phyloP scores from a whole-genome alignment of 116 monocot genomes.

The Iris pallida region DNA sequence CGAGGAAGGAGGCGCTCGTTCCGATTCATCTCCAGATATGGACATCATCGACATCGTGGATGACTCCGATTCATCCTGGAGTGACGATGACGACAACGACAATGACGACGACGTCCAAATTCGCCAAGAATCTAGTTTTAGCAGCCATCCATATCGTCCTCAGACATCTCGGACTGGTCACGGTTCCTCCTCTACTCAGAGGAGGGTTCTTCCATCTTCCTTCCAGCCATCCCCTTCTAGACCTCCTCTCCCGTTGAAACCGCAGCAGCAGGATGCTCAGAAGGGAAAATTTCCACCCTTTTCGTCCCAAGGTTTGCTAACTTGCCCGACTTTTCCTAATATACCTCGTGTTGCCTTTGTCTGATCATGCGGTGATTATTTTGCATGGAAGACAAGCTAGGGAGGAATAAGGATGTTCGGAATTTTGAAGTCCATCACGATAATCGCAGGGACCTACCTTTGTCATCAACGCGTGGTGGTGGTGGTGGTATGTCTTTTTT shows the following conservation, averaged over 20 bases:
- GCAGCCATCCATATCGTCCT: no score
- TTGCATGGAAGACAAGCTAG: not conserved
- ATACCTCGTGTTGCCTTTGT: not conserved
- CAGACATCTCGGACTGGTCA: no score
- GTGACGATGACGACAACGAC: no score
- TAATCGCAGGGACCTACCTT: conserved; percentile 17
- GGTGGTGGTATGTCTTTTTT: not conserved
- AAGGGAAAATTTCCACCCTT: conserved; percentile 14
- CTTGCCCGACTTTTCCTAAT: not conserved
- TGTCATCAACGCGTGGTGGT: conserved; percentile 19
- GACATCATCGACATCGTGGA: no score
- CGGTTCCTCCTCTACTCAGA: not conserved
- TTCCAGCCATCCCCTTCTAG: conserved; percentile 13
- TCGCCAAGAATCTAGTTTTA: no score
- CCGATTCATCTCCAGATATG: no score
- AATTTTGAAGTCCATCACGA: conserved; percentile 5
- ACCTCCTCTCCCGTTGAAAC: not conserved
- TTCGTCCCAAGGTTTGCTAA: not conserved
- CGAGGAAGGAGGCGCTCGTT: no score
- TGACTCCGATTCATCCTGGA: no score
- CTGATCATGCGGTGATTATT: conserved; percentile 1
- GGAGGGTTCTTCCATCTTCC: conserved; percentile 35
- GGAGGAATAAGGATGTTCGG: conserved; percentile 9
- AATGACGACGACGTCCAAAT: no score
- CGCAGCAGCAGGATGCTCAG: not conserved